Percentiles rank a stretch among this genome's conserved stretches.
phyloP scores from a whole-genome alignment of 2,329 filamentous ascomycete genomes.

The Zasmidium citrigriseum region DNA sequence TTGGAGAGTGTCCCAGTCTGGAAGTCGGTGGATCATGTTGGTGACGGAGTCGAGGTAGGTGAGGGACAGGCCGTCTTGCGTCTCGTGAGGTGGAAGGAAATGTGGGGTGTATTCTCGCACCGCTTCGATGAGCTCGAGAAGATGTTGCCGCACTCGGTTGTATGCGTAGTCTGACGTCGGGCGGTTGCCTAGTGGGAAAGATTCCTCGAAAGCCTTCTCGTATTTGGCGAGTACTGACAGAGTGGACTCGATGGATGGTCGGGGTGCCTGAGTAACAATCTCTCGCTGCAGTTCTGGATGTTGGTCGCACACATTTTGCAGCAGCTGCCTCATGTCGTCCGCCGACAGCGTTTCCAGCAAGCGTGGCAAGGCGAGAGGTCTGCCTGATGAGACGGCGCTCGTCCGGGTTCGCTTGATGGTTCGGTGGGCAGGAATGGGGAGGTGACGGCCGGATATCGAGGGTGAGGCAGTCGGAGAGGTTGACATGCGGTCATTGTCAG shows the following conservation, averaged over 20 bases:
- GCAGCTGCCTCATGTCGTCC: slow-evolving; percentile 76
- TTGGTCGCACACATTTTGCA: slow-evolving; percentile 89
- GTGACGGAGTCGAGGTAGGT: slow-evolving; percentile 89
- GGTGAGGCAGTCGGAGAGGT: slow-evolving; percentile 84
- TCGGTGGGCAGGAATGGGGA: slow-evolving; percentile 53
- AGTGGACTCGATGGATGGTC: slow-evolving; percentile 80
- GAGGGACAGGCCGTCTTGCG: slow-evolving; percentile 78
- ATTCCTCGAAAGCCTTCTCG: slow-evolving; percentile 71
- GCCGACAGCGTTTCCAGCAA: slow-evolving; percentile 93
- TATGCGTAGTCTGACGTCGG: slow-evolving; percentile 90
- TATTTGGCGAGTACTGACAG: slow-evolving; percentile 81
- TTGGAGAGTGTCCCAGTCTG: slow-evolving; percentile 85
- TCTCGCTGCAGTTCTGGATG: slow-evolving; percentile 85
- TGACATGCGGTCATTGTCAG: slow-evolving; percentile 76
- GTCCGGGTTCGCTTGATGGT: slow-evolving; percentile 69
- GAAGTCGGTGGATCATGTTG: slow-evolving; percentile 83
- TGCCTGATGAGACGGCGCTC: slow-evolving; percentile 62
- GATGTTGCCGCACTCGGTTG: slow-evolving; percentile 81
- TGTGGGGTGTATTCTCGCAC: slow-evolving; percentile 93
- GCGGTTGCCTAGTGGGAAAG: slow-evolving; percentile 83
- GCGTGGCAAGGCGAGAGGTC: slow-evolving; percentile 67
- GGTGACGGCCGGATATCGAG: slow-evolving; percentile 67
- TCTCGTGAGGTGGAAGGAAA: slow-evolving; percentile 88
- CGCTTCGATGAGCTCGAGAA: slow-evolving; percentile 81
- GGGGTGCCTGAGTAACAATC: slow-evolving; percentile 78